A percentile compares a stretch with the other conserved stretches of the same genome.
phyloP scores from a whole-genome alignment of 23 red algal species.

The Gracilaria gracilis region DNA sequence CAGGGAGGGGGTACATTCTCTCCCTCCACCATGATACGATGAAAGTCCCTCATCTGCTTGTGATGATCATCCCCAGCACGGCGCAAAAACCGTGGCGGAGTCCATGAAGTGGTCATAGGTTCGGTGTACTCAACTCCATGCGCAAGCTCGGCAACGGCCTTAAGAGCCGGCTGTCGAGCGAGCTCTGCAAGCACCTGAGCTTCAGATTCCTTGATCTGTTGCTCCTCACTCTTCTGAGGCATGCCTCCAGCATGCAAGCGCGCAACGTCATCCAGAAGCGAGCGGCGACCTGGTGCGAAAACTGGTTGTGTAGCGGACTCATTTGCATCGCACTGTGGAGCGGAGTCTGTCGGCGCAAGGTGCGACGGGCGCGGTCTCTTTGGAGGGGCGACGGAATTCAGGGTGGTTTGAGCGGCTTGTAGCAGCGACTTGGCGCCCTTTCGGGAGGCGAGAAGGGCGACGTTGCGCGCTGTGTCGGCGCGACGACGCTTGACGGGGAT shows the following conservation, averaged over 20 bases:
- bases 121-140: constrained; percentile 84
- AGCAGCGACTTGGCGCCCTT: constrained; percentile 29
- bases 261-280: constrained; percentile 57
- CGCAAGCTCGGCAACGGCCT: constrained; percentile 78
- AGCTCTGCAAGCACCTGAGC: constrained; percentile 77
- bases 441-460: constrained; percentile 1
- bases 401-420: constrained; percentile 12
- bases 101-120: constrained; percentile 78
- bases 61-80: constrained; percentile 54
- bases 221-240: constrained; percentile 35
- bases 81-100: constrained; percentile 60
- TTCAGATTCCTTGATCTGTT: constrained; percentile 60
- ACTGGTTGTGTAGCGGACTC: background rate
- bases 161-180: constrained; percentile 72
- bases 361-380: background rate
- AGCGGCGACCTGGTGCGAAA: background rate
- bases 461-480: constrained; percentile 22
- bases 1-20: constrained; percentile 78
- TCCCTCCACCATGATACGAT: constrained; percentile 78
- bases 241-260: background rate
- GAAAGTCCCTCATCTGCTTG: constrained; percentile 56
- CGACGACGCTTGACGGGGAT: constrained; percentile 66
- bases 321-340: background rate
- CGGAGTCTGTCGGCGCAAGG: background rate
- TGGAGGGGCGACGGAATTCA: background rate